Evolutionary conservation across 2,329 filamentous ascomycete species (phyloP).

Genomic region (Hypoxylon sp.): DNA sequence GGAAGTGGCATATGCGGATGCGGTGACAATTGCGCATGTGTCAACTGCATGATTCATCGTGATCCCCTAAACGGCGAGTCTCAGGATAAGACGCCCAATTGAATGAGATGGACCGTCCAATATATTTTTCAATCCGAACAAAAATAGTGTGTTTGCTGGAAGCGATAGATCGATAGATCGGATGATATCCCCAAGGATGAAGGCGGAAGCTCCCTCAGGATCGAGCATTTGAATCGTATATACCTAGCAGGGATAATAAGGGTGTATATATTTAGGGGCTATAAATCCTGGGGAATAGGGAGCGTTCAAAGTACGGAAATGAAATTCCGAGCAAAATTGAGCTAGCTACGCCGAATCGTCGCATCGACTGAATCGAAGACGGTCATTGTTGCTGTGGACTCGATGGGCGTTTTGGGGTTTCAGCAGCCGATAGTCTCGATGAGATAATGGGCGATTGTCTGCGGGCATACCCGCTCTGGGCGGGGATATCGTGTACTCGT

Average conservation of each 20-base stretch:
- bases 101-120: constrained; percentile 2
- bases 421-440: constrained; percentile 17
- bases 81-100: constrained; percentile 24
- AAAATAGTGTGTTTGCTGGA: constrained; percentile 3
- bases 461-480: constrained; percentile 19
- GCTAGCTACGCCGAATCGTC: constrained; percentile 1
- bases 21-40: constrained; percentile 69
- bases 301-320: not conserved
- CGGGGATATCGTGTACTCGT: constrained; percentile 23
- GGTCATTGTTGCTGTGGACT: not conserved
- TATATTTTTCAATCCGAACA: constrained; percentile 10
- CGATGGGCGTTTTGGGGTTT: constrained; percentile 2
- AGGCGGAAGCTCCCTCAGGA: constrained; percentile 1
- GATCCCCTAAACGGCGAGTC: constrained; percentile 49
- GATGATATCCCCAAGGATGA: constrained; percentile 31
- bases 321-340: constrained; percentile 7
- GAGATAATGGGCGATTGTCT: constrained; percentile 7
- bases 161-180: constrained; percentile 18
- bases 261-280: constrained; percentile 15
- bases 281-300: not conserved
- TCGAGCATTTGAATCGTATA: constrained; percentile 16
- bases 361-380: not conserved
- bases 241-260: constrained; percentile 11
- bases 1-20: constrained; percentile 66
- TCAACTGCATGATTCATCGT: constrained; percentile 67